Evolutionary conservation across 768 basidiomycete genomes (phyloP), one percentile per base, ranked within the genome.

Genomic region (Hemileccinum rubropunctum): DNA sequence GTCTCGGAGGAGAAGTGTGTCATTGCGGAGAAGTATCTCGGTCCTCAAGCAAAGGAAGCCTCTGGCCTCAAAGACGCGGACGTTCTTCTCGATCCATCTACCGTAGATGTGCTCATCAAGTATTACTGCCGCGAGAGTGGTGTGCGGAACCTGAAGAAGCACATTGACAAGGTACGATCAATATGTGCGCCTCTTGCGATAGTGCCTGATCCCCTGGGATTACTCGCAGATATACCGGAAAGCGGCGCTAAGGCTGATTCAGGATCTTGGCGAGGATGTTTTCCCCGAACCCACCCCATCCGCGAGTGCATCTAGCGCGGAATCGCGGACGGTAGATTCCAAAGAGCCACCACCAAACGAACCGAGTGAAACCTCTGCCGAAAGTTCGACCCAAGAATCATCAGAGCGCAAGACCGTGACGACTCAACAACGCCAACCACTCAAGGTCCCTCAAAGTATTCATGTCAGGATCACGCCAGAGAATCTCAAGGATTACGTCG

Each of bases 41-140:
- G 83, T 6, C 95, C 95, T 28, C 93, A 97, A 68, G 95, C 95
- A 6, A 94, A 86, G 73, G 91, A 93, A 56, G 83, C 91, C 3
- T 85, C 87, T 20, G 95, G 95, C 11, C 75, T 99, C 23, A 86
- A 86, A 64, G 77, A 81, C 15, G 91, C 88, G 1, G 88, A 97
- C 64, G 89, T 99, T 4, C 68, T 78, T 46, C 73, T 99, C 14
- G 85, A 91, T 17, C 76, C 81, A 6, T 75, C 80, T 10, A 82
- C 94, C 0, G 84, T 98, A 39, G 91, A 95, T 58, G 72, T 82
- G 11, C 77, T 99, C 45, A 98, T 99, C 73, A 89, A 95, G 65
- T 98, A 94, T 68, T 98, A 98, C 69, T 95, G 92, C 65, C 80
- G 97, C 20, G 97, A 99, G 73, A 95, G 92, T 59, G 97, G 97